Base-by-base conservation (phyloP, 2,329 filamentous ascomycete species). In the Colletotrichum sp. region DNA sequence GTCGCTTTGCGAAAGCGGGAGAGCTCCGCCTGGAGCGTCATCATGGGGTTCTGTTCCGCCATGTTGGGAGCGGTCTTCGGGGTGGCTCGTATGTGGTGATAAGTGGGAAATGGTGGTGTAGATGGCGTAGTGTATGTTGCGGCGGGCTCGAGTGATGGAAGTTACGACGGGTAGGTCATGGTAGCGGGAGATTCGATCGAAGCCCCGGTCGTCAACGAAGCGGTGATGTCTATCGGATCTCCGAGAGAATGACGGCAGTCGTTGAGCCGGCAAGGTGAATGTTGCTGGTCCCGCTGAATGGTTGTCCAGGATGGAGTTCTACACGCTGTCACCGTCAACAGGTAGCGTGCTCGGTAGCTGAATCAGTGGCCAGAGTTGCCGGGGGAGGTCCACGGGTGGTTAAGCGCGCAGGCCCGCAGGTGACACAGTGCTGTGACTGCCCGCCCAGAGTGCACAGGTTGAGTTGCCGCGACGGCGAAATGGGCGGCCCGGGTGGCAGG, bases 21-120 rank as follows among this genome's bases (percentile, higher is more conserved):
- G 79, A 97, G 91, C 82, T 98, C 95, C 80, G 92, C 92, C 83
- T 94, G 90, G 78, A 98, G 85, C 34, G 86, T 84, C 72, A 86
- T 84, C 81, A 91, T 89, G 28, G 88, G 86, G 81, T 87, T 89
- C 67, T 82, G 79, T 76, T 82, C 83, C 77, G 82, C 79, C 83
- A 84, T 84, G 79, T 68, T 78, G 78, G 71, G 52, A 3, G 34
- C n/a, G 66, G 52, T 52, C 13, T 27, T 61, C 28, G 27, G 59
- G 27, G 11, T 57, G 9, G n/a, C 16, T 48, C 28, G 32, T 63
- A 36, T 75, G 57, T 65, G 27, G 63, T 60, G 55, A 57, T 48
- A 25, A 39, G 72, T 72, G 39, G 55, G 68, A 25, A 39, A 4
- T 16, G 32, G 30, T 16, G 34, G 19, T 36, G 44, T 48, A 22